Percentiles rank a stretch among this genome's conserved stretches.
phyloP scores from a whole-genome alignment of 371 early-diverging fungal species.

The Rhizomucor miehei region DNA sequence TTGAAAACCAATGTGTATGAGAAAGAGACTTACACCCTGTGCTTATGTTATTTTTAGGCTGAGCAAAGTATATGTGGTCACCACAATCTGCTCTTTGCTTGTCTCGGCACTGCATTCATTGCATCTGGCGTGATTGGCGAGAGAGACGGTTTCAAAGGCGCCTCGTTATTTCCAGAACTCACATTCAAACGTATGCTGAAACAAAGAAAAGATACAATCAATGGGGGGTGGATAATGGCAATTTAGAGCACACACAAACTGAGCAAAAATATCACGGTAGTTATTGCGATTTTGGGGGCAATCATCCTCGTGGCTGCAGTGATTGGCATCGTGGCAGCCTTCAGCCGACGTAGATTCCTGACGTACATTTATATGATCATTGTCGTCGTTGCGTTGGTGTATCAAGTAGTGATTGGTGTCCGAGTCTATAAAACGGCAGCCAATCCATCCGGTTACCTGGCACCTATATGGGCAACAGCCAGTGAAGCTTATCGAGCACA shows the following conservation, averaged over 20 bases:
- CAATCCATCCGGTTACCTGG: slow-evolving; percentile 28
- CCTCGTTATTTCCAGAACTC: slow-evolving; percentile 33
- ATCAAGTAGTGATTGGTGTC: slow-evolving; percentile 44
- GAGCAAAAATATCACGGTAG: slow-evolving; percentile 10
- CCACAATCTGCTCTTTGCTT: slow-evolving; percentile 39
- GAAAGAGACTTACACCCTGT: no score
- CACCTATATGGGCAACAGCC: slow-evolving; percentile 28
- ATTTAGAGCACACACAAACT: neutral
- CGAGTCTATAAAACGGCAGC: slow-evolving; percentile 36
- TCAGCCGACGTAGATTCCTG: slow-evolving; percentile 22
- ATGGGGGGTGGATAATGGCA: neutral
- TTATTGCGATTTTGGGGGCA: slow-evolving; percentile 33
- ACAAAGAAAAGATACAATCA: neutral
- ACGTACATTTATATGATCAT: slow-evolving; percentile 36
- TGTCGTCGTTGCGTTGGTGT: slow-evolving; percentile 30
- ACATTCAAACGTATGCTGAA: slow-evolving; percentile 39
- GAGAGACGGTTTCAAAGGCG: slow-evolving; percentile 30
- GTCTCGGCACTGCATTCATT: slow-evolving; percentile 42
- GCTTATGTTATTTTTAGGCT: slow-evolving; percentile 26
- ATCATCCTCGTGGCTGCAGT: slow-evolving; percentile 38
- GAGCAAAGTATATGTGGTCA: slow-evolving; percentile 44
- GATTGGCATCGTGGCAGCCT: slow-evolving; percentile 34
- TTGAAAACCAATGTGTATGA: no score
- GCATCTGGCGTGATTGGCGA: slow-evolving; percentile 43
- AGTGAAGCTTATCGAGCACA: slow-evolving; percentile 15